Conservation (phyloP, 306 rosid species). For the Gastrolobium bilobum region DNA sequence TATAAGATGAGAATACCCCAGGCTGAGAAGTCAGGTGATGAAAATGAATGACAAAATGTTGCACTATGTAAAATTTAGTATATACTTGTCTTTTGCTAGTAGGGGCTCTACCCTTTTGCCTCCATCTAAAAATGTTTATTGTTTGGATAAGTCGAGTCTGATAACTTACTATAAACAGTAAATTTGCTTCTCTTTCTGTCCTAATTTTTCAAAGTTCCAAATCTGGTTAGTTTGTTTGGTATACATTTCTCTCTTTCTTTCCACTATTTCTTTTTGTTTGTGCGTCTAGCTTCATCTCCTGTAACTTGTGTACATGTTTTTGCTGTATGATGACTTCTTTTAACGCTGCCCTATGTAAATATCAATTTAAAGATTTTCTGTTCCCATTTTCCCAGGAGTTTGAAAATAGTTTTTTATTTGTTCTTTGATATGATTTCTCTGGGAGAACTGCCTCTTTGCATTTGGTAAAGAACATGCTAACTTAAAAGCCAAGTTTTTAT, state of each 20-base stretch:
- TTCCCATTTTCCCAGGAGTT: not conserved
- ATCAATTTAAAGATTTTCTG: not conserved
- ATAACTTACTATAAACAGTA: not conserved
- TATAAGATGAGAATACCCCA: not conserved
- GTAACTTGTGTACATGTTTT: not conserved
- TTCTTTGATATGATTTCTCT: slow-evolving; percentile 9
- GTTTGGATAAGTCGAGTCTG: not conserved
- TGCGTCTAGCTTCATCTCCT: not conserved
- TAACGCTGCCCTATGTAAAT: not conserved
- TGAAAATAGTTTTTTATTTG: not conserved
- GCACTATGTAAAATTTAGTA: not conserved
- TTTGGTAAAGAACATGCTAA: not conserved
- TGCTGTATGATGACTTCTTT: not conserved
- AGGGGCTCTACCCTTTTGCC: not conserved
- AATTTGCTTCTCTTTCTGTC: not conserved
- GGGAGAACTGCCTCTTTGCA: slow-evolving; percentile 5
- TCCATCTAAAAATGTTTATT: not conserved
- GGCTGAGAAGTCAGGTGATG: not conserved
- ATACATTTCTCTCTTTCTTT: not conserved
- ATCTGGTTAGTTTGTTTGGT: slow-evolving; percentile 17
- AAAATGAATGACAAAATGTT: not conserved
- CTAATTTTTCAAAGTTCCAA: not conserved
- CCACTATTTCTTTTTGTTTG: slow-evolving; percentile 12
- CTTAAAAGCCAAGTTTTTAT: not conserved
- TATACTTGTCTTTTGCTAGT: slow-evolving; percentile 6